Evolutionary conservation across 805 yeast species (phyloP), one percentile per base, ranked within the genome.

Genomic region (Kodamaea kaohsiungensis): DNA sequence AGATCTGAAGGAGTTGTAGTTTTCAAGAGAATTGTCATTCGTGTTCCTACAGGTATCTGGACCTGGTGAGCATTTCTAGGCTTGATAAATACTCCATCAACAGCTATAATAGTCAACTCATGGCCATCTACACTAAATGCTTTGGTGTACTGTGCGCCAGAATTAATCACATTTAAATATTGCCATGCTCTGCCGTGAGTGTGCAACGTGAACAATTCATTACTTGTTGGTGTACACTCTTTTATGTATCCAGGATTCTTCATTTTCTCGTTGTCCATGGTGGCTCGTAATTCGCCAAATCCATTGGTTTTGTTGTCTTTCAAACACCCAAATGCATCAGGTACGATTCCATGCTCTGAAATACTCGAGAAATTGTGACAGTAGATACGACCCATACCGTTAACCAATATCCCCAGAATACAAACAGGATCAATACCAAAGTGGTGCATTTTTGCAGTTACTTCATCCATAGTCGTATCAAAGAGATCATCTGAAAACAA

Each of bases 401-500:
- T 70, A 48, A 68, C 48, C 25, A 70, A 55, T 7, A 70, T 58
- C 48, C 70, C 62, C 54, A 62, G 67, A 37, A 69, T 61, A 54
- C 75, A 71, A 12, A 70, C 60, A 1, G 76, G 75, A 48, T 71
- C 75, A 47, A 70, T 60, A 4, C 73, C 73, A 51, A 57, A 67
- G 22, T 61, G 60, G 43, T 59, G 59, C 73, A 71, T 68, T 30
- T 68, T 69, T 1, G 74, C 68, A 33, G 71, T 69, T 18, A 76
- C 62, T 10, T 61, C 70, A 16, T 67, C 72, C 47, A 73, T 65
- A 37, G 69, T 53, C 2, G 65, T 65, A 49, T 72, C 73, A 60
- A 78, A 80, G 50, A 66, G 60, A 56, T 80, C 84, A 17, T 69
- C 69, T 3, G 78, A 66, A 17, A 77, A 61, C 15, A 79, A 30